These are phyloP conservation scores for Sanguinoderma infundibulare DNA, from an alignment of 1,284 basidiomycete genomes.

Conservation along the genomic window DNA sequence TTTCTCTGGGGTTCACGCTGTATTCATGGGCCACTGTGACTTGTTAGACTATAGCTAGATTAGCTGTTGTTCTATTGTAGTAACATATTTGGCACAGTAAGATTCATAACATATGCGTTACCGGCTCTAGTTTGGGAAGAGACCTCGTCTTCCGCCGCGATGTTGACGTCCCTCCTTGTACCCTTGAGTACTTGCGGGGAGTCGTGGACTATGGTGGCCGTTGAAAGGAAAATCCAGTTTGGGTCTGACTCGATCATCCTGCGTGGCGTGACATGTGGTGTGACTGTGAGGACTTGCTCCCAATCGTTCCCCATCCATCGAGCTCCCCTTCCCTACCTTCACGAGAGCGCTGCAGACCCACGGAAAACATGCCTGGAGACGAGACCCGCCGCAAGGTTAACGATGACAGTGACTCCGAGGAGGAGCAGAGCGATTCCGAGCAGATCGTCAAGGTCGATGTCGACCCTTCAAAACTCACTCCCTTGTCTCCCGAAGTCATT, in stretches of 20 bases:
- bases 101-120: too few species aligned
- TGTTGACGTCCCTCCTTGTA: too few species aligned
- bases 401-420: slow-evolving; percentile 71
- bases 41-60: too few species aligned
- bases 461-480: slow-evolving; percentile 83
- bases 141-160: too few species aligned
- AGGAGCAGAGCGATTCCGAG: slow-evolving; percentile 53
- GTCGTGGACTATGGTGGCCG: too few species aligned
- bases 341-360: not conserved
- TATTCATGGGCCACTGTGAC: not conserved
- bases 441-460: slow-evolving; percentile 70
- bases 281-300: not conserved
- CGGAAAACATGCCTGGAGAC: slow-evolving; percentile 58
- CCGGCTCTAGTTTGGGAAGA: too few species aligned
- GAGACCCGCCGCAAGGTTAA: slow-evolving; percentile 63
- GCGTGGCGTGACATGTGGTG: not conserved
- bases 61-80: too few species aligned
- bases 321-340: not conserved
- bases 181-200: too few species aligned
- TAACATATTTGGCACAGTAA: too few species aligned
- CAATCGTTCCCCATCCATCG: not conserved
- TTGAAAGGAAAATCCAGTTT: too few species aligned
- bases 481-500: slow-evolving; percentile 95
- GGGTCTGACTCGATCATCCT: not conserved
- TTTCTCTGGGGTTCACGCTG: not conserved